Conservation (phyloP, 192 early-diverging fungal genomes). For the Cladochytrium replicatum region DNA sequence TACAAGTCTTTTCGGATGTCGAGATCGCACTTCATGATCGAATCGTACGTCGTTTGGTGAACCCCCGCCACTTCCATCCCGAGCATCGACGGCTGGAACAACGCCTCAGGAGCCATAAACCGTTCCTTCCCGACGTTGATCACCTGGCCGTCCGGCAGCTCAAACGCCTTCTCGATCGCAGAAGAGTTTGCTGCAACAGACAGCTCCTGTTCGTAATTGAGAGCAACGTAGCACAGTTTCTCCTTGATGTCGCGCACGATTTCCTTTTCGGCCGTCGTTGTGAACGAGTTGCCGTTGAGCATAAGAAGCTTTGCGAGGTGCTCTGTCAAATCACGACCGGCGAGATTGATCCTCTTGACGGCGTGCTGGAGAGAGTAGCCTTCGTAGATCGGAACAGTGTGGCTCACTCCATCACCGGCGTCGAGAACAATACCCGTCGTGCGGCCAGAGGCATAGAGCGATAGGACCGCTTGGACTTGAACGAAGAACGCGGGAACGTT, state of each 20-base stretch:
- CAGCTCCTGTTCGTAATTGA: slow-evolving; percentile 35
- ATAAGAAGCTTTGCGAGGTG: too few species aligned
- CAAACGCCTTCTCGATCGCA: slow-evolving; percentile 36
- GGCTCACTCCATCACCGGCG: slow-evolving; percentile 36
- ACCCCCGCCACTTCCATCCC: slow-evolving; percentile 35
- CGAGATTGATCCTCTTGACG: slow-evolving; percentile 26
- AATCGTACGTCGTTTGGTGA: slow-evolving; percentile 32
- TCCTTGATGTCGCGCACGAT: too few species aligned
- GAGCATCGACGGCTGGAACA: slow-evolving; percentile 51
- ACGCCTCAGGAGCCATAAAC: slow-evolving; percentile 48
- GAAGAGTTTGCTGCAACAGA: slow-evolving; percentile 28
- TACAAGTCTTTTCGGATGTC: slow-evolving; percentile 38
- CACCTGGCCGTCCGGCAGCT: slow-evolving; percentile 44
- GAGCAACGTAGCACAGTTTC: too few species aligned
- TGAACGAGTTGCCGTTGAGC: slow-evolving; percentile 1
- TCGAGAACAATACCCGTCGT: slow-evolving; percentile 39
- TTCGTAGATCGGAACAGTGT: slow-evolving; percentile 37
- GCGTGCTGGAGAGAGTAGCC: slow-evolving; percentile 22
- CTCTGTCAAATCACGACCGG: slow-evolving; percentile 32
- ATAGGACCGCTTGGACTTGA: slow-evolving; percentile 29
- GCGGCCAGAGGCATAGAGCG: slow-evolving; percentile 35
- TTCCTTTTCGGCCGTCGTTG: slow-evolving; percentile 30
- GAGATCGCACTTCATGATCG: slow-evolving; percentile 40
- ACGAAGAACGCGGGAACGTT: slow-evolving; percentile 38
- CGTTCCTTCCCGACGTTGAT: slow-evolving; percentile 53